Percentiles rank a stretch among this genome's conserved stretches.
phyloP scores from a whole-genome alignment of 2,329 filamentous ascomycete genomes.

The Trichoderma sp. region DNA sequence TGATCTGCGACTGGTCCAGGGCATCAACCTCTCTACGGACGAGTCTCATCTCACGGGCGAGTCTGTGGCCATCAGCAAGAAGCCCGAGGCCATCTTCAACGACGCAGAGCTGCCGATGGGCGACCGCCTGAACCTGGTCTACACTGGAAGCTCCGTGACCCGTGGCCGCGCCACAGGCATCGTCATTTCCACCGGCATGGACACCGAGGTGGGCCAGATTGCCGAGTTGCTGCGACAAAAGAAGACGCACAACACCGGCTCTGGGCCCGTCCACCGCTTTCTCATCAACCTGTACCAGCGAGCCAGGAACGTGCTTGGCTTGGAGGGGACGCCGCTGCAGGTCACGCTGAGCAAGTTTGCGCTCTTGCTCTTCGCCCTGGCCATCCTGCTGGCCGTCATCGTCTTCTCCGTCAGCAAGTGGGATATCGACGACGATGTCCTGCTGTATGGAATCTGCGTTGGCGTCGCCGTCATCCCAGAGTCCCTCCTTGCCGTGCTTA shows the following conservation, averaged over 20 bases:
- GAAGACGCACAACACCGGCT: constrained; percentile 46
- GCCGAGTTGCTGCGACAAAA: constrained; percentile 66
- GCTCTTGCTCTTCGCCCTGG: constrained; percentile 75
- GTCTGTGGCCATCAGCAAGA: constrained; percentile 68
- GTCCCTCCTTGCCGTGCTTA: constrained; percentile 68
- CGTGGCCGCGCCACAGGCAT: constrained; percentile 69
- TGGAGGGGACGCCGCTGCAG: constrained; percentile 80
- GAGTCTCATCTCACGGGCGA: constrained; percentile 75
- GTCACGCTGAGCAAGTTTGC: constrained; percentile 84
- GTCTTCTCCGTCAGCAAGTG: constrained; percentile 63
- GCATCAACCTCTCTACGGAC: constrained; percentile 75
- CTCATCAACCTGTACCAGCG: constrained; percentile 48
- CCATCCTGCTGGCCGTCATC: constrained; percentile 60
- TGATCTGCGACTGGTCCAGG: constrained; percentile 65
- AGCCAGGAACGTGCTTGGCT: constrained; percentile 59
- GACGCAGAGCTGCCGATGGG: constrained; percentile 61
- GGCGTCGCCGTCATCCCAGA: constrained; percentile 66
- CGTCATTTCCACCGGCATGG: constrained; percentile 70
- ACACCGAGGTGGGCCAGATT: constrained; percentile 74
- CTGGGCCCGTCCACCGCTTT: constrained; percentile 47
- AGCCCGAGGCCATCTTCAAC: constrained; percentile 57
- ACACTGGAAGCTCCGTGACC: constrained; percentile 71
- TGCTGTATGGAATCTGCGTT: constrained; percentile 63
- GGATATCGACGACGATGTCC: constrained; percentile 55
- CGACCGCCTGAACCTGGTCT: constrained; percentile 70